A percentile compares a stretch with the other conserved stretches of the same genome.
phyloP scores from a whole-genome alignment of 108 stramenopile genomes.

The Conticribra guillardii region DNA sequence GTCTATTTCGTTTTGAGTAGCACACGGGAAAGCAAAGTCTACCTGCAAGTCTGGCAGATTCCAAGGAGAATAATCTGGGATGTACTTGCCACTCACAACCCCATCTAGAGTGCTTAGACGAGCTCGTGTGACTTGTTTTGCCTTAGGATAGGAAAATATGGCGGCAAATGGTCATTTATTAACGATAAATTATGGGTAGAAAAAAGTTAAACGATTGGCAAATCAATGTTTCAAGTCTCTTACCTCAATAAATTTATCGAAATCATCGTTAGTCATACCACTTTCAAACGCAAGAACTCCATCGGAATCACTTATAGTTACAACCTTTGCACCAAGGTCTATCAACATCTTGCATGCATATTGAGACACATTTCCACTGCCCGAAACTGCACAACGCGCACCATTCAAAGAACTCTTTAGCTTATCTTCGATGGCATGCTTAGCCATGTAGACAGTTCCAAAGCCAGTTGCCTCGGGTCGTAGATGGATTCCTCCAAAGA shows the following conservation, averaged over 20 bases:
- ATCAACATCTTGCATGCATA: conserved; percentile 65
- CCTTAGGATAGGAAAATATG: background rate
- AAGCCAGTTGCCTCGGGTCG: conserved; percentile 84
- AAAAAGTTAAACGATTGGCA: too few relatives aligned
- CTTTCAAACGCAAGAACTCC: conserved; percentile 70
- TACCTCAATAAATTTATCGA: conserved; percentile 46
- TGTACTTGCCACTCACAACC: conserved; percentile 48
- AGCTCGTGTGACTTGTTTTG: conserved; percentile 60
- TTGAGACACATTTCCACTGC: conserved; percentile 80
- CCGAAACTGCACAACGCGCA: conserved; percentile 69
- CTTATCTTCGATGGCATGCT: conserved; percentile 69
- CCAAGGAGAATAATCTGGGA: conserved; percentile 54
- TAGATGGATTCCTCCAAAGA: conserved; percentile 70
- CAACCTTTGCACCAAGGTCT: conserved; percentile 72
- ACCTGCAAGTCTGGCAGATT: conserved; percentile 35
- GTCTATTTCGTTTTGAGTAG: conserved; percentile 88
- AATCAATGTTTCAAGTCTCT: too few relatives aligned
- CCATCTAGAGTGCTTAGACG: conserved; percentile 56
- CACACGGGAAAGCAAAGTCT: conserved; percentile 82
- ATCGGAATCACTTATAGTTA: conserved; percentile 90
- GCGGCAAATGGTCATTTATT: too few relatives aligned
- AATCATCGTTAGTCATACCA: conserved; percentile 71
- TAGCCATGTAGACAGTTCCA: conserved; percentile 74
- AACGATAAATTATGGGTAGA: too few relatives aligned
- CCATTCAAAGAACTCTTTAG: conserved; percentile 48